These are phyloP conservation scores for Ceratocystis cubensis DNA, from an alignment of 2,329 filamentous ascomycete genomes.

Conservation along the genomic window DNA sequence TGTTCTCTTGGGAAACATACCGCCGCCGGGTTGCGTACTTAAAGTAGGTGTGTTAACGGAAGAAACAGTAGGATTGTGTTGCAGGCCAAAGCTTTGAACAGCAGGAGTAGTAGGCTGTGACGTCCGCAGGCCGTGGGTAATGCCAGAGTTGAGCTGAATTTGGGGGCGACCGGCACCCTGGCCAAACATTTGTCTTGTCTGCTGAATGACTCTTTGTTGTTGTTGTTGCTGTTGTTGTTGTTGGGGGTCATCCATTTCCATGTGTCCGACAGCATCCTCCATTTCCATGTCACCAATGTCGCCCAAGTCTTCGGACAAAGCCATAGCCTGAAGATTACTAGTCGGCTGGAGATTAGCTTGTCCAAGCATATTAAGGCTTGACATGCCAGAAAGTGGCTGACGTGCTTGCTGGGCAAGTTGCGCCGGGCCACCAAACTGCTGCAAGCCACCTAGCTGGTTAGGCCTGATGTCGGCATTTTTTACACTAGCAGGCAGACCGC, in stretches of 20 bases:
- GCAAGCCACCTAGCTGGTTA: constrained; percentile 14
- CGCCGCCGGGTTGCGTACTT: constrained; percentile 60
- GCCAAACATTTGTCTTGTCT: constrained; percentile 56
- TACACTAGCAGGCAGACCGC: constrained; percentile 4
- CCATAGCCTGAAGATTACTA: constrained; percentile 30
- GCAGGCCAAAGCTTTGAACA: constrained; percentile 61
- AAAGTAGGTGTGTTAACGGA: constrained; percentile 93
- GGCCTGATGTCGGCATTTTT: constrained; percentile 12
- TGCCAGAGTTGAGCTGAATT: constrained; percentile 65
- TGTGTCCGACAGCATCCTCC: constrained; percentile 63
- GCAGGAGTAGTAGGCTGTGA: constrained; percentile 80
- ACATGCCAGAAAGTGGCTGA: constrained; percentile 19
- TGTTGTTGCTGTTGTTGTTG: constrained; percentile 24
- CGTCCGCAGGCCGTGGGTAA: constrained; percentile 65
- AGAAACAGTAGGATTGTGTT: constrained; percentile 91
- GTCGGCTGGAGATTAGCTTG: constrained; percentile 34
- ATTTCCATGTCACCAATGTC: constrained; percentile 92
- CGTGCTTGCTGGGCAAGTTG: constrained; percentile 21
- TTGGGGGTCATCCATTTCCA: constrained; percentile 51
- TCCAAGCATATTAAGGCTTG: constrained; percentile 22
- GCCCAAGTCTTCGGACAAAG: constrained; percentile 54
- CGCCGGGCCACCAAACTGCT: constrained; percentile 20
- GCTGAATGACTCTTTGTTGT: constrained; percentile 42
- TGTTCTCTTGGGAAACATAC: constrained; percentile 45
- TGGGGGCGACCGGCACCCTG: constrained; percentile 52